Evolutionary conservation across 768 basidiomycete species (phyloP).

Genomic region (Leccinum variicolor): DNA sequence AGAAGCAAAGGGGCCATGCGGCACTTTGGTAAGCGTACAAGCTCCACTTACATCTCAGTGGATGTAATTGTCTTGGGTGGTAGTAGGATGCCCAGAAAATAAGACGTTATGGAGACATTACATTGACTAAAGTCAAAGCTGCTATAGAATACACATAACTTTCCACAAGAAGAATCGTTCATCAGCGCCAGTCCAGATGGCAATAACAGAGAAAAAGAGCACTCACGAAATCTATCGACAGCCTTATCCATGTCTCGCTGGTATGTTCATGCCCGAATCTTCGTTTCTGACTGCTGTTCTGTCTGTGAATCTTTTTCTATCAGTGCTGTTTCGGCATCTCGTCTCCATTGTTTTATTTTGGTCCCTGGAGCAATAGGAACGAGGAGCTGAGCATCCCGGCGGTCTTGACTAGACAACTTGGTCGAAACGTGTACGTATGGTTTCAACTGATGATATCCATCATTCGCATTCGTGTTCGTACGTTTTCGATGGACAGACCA

Average conservation of each 20-base stretch:
- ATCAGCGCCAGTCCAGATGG: background rate
- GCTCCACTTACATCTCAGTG: background rate
- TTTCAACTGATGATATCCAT: slow-evolving; percentile 16
- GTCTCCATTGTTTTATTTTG: slow-evolving; percentile 25
- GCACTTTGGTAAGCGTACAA: background rate
- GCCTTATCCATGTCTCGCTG: background rate
- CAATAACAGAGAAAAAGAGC: background rate
- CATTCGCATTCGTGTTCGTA: background rate
- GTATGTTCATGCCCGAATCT: background rate
- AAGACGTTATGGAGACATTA: background rate
- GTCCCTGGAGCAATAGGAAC: slow-evolving; percentile 24
- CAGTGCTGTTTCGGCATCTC: slow-evolving; percentile 11
- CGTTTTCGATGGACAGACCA: background rate
- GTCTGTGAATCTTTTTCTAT: background rate
- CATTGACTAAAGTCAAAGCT: background rate
- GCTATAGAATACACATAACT: background rate
- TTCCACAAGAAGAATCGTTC: background rate
- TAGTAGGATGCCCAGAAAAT: background rate
- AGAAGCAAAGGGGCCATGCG: background rate
- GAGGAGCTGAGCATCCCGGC: slow-evolving; percentile 26
- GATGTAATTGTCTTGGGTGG: background rate
- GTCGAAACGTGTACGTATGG: slow-evolving; percentile 28
- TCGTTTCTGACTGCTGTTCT: background rate
- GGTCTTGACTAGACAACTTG: slow-evolving; percentile 20
- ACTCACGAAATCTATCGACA: background rate